phyloP scores from a whole-genome alignment of 108 stramenopile genomes.

The Mediolabrus comicus region DNA sequence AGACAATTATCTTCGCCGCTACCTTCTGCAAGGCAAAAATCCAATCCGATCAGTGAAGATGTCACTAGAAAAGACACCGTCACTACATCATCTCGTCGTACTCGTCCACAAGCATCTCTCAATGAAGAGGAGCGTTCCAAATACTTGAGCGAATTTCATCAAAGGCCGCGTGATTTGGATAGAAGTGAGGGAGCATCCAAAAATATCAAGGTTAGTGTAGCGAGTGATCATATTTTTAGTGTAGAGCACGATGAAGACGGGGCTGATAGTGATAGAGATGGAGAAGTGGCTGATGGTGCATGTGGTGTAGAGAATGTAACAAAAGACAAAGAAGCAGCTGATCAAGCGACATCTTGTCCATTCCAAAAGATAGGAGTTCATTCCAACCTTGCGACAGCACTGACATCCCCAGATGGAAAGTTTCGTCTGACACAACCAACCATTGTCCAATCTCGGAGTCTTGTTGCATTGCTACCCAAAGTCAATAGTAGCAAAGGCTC shows the following conservation, averaged over 20 bases:
- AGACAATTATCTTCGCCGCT: background rate
- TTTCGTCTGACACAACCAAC: slow-evolving; percentile 67
- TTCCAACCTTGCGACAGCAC: slow-evolving; percentile 44
- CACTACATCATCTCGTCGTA: background rate
- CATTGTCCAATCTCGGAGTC: slow-evolving; percentile 60
- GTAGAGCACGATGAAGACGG: slow-evolving; percentile 16
- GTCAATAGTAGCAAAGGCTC: slow-evolving; percentile 1
- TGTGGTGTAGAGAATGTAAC: slow-evolving; percentile 7
- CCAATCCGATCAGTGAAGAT: background rate
- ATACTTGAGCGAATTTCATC: slow-evolving; percentile 82
- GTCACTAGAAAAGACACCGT: background rate
- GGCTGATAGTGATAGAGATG: background rate
- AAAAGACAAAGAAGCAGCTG: background rate
- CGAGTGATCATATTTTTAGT: slow-evolving; percentile 35
- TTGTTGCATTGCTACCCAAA: slow-evolving; percentile 34
- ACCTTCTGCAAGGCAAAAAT: background rate
- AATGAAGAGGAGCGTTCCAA: slow-evolving; percentile 60
- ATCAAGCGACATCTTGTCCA: slow-evolving; percentile 11
- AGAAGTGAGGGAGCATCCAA: slow-evolving; percentile 48
- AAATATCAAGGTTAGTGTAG: slow-evolving; percentile 33
- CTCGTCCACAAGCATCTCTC: slow-evolving; percentile 5
- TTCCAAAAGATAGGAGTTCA: slow-evolving; percentile 51
- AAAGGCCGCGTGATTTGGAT: slow-evolving; percentile 83
- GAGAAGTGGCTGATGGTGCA: background rate
- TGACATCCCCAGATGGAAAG: slow-evolving; percentile 34